Evolutionary conservation across 768 basidiomycete species (phyloP), one percentile per base, ranked within the genome.

Genomic region (Boletus speciosus): DNA sequence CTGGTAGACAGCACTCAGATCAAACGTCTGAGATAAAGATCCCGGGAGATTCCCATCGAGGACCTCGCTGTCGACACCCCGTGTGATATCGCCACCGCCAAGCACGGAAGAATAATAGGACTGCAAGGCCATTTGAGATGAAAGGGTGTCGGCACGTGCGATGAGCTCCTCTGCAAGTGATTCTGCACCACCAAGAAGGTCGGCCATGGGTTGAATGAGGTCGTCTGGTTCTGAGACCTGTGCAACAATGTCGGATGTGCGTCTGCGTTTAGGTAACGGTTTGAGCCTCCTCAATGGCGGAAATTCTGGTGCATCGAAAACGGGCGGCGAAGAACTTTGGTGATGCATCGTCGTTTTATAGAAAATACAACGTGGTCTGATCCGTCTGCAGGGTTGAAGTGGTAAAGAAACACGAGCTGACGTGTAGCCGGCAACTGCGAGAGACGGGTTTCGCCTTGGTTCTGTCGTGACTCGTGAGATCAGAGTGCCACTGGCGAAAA

Each of bases 181-280:
- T 56, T 78, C 77, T 55, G 75, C 73, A 37, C 72, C 71, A 42
- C 73, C 73, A 23, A 76, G 72, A 12, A 73, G 64, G 62, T 65
- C 48, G 58, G 65, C 45, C 70, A 66, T 66, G 62, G 64, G 65
- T 34, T 57, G 67, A 49, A 66, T 59, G 57, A 65, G 57, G 70
- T 64, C 55, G 66, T 64, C 61, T 50, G 61, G 59, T 45, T 51
- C 60, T 39, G 67, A 59, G 54, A 49, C 55, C 43, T 57, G 69
- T 58, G 60, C 59, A 59, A 45, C 61, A 21, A 54, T 34, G 58
- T 68, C 72, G 41, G 77, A 74, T 25, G 81, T 84, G 56, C 85
- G 81, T 57, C 84, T 78, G 60, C 89, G 81, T 73, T 89, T 90
- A 27, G 90, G 88, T 39, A 90, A 77, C 38, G 90, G 89, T 66